Evolutionary conservation across 192 early-diverging fungal species (phyloP), one percentile per base, ranked within the genome.

Genomic region (Entomortierella lignicola): DNA sequence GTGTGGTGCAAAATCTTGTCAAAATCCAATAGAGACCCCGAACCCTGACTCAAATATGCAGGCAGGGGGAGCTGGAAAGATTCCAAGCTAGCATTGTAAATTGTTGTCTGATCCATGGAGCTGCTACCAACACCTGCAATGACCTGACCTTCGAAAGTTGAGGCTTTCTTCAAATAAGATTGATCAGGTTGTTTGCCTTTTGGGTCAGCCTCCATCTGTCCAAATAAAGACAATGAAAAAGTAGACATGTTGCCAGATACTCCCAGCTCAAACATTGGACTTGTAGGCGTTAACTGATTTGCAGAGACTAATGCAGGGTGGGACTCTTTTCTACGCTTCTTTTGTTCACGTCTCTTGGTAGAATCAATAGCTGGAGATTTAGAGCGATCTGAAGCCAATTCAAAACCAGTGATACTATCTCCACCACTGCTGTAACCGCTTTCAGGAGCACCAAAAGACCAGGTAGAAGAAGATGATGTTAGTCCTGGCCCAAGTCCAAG

Each of bases 251-350:
- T 65, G 17, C 63, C 60, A 5, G 63, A 59, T 43, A 42, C 26
- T 27, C 57, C 71, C 30, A 72, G 27, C 8, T 44, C 50, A 56
- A 74, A 66, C 50, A 74, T 58, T 12, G 70, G 26, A 18, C 43
- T 31, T 29, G 42, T 39, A 23, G 43, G n/a, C 10, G 34, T 2
- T 25, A 34, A 26, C 27, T 67, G 1, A 26, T 25, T 18, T 57
- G 53, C 18, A 6, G 39, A 31, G 11, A 42, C 11, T 11, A 25
- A 55, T 13, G 72, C 34, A 17, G 41, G 42, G 31, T 58, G 54
- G 51, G 39, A 29, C 3, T 68, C 66, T 7, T 66, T 77, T 30
- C 64, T 55, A 10, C 53, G 72, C 47, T 77, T 77, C 47, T 77
- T 77, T 31, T 63, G 23, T 42, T 32, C 72, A 41, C 29, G 41